Base-by-base conservation (phyloP, 495 filamentous ascomycete genomes). In the Trichocladium antarcticum region DNA sequence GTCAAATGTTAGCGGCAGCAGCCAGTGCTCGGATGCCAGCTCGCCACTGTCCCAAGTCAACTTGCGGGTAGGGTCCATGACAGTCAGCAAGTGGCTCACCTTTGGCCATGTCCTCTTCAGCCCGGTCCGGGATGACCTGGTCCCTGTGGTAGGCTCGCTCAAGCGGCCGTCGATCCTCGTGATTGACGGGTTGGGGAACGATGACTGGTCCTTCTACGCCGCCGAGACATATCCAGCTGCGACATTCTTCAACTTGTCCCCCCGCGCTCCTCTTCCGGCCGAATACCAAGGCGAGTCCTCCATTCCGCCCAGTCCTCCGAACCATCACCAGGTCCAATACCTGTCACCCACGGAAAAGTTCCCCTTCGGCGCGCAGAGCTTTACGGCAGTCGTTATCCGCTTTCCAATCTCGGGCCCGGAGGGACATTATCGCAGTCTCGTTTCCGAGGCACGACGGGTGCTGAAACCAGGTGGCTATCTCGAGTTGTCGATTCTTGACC, bases 181-280 rank as follows among this genome's bases (percentile, higher is more conserved):
- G 17, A 75, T 99, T 35, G 92, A 99, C 64, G 93, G 93, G 10
- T 78, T 98, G 24, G 72, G 70, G 22, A 70, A 81, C 51, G 81
- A 92, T 56, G 93, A 99, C 63, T 99, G 93, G 93, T 95, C 89
- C 3, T 97, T 93, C 67, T 98, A 95, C 63, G 89, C 85, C 42
- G 87, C 92, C 12, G 75, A 95, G 61, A 93, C 89, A 2, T 97
- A 98, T 55, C 85, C 86, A 1, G 75, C 75, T 24, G 85, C 86
- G 0, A 84, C 81, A 16, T 82, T 98, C 49, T 95, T 94, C 73
- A 93, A 87, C 58, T 74, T 90, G 27, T 83, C 79, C 11, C 76
- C 78, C 7, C 74, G 71, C 61, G 62, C 64, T 28, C 67, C 65
- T 36, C 50, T 68, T 16, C 59, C 62, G 0, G 43, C 63, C 38